phyloP scores from a whole-genome alignment of 2,329 filamentous ascomycete genomes.

The Fusarium globosum region DNA sequence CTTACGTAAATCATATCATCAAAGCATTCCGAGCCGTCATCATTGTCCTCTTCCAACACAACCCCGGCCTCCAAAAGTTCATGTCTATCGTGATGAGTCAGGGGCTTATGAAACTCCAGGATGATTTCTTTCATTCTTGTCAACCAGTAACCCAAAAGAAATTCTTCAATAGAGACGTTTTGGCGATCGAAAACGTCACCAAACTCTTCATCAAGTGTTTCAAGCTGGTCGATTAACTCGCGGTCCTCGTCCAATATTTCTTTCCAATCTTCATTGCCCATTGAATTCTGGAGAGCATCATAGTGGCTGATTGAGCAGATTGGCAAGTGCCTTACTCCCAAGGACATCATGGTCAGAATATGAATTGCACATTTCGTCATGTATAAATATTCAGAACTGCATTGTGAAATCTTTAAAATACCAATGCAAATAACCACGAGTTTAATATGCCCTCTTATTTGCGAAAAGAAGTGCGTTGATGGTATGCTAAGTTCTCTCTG shows the following conservation, averaged over 20 bases:
- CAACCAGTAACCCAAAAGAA: background rate
- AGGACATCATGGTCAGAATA: background rate
- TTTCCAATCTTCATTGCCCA: too few relatives aligned
- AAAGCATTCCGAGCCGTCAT: fast-evolving
- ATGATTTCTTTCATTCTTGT: background rate
- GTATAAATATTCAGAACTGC: too few relatives aligned
- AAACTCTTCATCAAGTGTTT: background rate
- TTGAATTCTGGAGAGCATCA: too few relatives aligned
- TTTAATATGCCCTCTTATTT: background rate
- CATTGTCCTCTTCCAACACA: fast-evolving
- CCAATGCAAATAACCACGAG: fast-evolving
- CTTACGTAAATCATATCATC: too few relatives aligned
- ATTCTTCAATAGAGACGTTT: fast-evolving
- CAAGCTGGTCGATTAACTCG: fast-evolving
- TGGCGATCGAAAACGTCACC: fast-evolving
- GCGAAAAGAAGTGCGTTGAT: too few relatives aligned
- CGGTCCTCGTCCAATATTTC: background rate
- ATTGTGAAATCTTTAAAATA: fast-evolving
- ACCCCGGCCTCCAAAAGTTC: fast-evolving
- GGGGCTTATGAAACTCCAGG: fast-evolving
- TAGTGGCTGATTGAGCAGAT: background rate
- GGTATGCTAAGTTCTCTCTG: too few relatives aligned
- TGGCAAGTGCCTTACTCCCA: background rate
- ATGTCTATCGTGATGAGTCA: fast-evolving
- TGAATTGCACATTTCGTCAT: too few relatives aligned